Conservation (phyloP, 2,329 filamentous ascomycete genomes). For the Pseudomassariella vexata region DNA sequence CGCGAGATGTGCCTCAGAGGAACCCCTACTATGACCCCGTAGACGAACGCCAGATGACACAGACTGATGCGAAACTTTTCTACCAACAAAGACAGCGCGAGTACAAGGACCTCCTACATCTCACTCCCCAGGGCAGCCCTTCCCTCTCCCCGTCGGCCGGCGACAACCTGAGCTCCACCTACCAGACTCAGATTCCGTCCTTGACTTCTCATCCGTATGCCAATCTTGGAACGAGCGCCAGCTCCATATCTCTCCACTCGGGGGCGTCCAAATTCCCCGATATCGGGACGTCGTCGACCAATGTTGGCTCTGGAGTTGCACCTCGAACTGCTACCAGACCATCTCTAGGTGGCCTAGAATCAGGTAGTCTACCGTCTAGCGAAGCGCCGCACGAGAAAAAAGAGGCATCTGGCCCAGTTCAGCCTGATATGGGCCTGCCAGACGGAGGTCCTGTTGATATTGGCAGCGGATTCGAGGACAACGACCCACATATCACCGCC, state of each 20-base stretch:
- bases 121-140: conserved; percentile 42
- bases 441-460: conserved; percentile 56
- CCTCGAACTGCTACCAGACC: conserved; percentile 27
- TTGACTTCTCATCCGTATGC: conserved; percentile 16
- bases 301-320: conserved; percentile 15
- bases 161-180: conserved; percentile 3
- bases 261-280: conserved; percentile 3
- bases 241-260: conserved; percentile 18
- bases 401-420: conserved; percentile 10
- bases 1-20: conserved; percentile 56
- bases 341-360: conserved; percentile 18
- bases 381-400: no score
- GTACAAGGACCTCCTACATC: conserved; percentile 8
- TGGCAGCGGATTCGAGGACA: conserved; percentile 62
- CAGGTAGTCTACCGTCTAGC: no score
- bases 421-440: conserved; percentile 35
- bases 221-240: conserved; percentile 18
- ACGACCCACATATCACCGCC: conserved; percentile 72
- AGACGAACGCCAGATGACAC: conserved; percentile 89
- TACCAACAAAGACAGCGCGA: conserved; percentile 76
- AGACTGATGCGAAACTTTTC: conserved; percentile 91
- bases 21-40: conserved; percentile 92
- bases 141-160: conserved; percentile 20
- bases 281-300: conserved; percentile 8
- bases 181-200: conserved; percentile 4